Base-by-base conservation (phyloP, 1,284 basidiomycete genomes). In the Ustilago curta region DNA sequence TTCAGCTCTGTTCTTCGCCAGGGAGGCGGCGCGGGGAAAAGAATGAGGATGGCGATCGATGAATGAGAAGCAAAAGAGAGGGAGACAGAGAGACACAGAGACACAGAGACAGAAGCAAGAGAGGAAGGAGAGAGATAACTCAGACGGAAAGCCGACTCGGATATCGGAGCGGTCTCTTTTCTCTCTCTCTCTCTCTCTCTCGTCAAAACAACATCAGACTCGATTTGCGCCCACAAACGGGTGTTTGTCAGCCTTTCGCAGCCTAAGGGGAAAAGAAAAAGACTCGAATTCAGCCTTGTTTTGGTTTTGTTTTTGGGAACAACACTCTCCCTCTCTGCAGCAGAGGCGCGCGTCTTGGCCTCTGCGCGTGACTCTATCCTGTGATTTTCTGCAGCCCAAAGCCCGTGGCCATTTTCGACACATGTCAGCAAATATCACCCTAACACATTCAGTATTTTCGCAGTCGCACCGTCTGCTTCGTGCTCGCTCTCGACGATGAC, bases 161-260 rank as follows among this genome's bases (percentile, higher is more conserved):
- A 56, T 56, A 48, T 56, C 54, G 54, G 54, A 45, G 19, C 8
- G 25, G 21, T 37, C 35, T 14, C 37, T 31, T 39, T 61, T 7
- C 7, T 27, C n/a, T n/a, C n/a, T n/a, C n/a, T 35, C 32, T 35
- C 32, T 31, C 29, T 31, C 29, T 31, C 6, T 31, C 6, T 31
- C 6, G 29, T 42, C 55, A 64, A 54, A 66, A 47, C 43, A 43
- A 59, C 57, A 43, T 52, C 31, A n/a, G 42, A 49, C 19, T 37
- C 32, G 12, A 21, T 12, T 44, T 23, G 42, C 35, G 35, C 35
- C 35, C 35, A 37, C 35, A 37, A 37, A 37, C 12, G 14, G 16
- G 14, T 14, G 35, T 37, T 37, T 37, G 35, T 37, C 35, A 37
- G 35, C 35, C 11, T 21, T 27, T 45, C 12, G n/a, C n/a, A 19